Conservation (phyloP, 2,329 filamentous ascomycete genomes). For the Pseudogymnoascus sp. region DNA sequence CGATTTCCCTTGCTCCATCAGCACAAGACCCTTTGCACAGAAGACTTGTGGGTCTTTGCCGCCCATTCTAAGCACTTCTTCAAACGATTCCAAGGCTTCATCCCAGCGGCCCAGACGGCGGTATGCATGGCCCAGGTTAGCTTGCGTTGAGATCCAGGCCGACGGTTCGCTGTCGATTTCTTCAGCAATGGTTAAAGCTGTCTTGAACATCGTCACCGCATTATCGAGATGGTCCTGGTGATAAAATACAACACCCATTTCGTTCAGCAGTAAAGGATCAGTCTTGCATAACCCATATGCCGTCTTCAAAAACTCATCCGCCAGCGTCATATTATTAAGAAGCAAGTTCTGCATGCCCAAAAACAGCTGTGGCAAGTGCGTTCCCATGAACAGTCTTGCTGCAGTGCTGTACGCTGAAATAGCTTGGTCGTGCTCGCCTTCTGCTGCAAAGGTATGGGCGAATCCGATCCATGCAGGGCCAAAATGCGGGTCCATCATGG, state of each 20-base stretch:
- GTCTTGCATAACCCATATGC: constrained; percentile 75
- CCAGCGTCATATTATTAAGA: constrained; percentile 87
- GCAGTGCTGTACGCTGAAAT: constrained; percentile 97
- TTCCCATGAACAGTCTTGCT: constrained; percentile 89
- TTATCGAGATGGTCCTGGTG: constrained; percentile 74
- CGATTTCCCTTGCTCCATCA: constrained; percentile 66
- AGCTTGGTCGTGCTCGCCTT: constrained; percentile 96
- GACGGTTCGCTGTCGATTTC: constrained; percentile 75
- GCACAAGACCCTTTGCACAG: constrained; percentile 72
- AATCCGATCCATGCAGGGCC: constrained; percentile 98
- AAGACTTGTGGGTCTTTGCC: constrained; percentile 74
- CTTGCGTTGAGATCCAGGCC: constrained; percentile 75
- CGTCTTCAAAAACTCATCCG: constrained; percentile 88
- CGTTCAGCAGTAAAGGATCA: constrained; percentile 87
- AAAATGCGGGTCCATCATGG: constrained; percentile 95
- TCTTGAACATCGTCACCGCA: constrained; percentile 69
- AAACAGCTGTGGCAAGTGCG: constrained; percentile 90
- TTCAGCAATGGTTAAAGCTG: constrained; percentile 67
- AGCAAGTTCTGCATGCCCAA: constrained; percentile 97
- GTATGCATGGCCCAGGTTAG: constrained; percentile 84
- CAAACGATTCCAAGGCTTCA: constrained; percentile 71
- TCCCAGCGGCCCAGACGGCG: constrained; percentile 62
- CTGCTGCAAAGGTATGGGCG: constrained; percentile 93
- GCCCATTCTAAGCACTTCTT: constrained; percentile 76
- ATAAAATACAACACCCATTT: constrained; percentile 93